These are phyloP conservation scores for Amanita jacksonii DNA, from an alignment of 768 basidiomycete species.

Conservation along the genomic window DNA sequence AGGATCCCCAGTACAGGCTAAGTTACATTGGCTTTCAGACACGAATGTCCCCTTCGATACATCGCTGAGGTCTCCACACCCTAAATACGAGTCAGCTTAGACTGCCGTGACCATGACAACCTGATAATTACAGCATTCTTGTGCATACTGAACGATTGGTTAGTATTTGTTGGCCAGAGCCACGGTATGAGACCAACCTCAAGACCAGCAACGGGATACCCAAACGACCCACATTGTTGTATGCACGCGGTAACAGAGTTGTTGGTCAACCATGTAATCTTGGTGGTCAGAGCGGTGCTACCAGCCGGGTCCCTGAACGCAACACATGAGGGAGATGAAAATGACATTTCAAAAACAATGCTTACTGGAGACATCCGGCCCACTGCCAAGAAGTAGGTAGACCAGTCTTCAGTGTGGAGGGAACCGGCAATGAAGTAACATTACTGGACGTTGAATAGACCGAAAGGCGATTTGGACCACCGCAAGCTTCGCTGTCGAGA, in stretches of 20 bases:
- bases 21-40: conserved; percentile 32
- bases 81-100: conserved; percentile 26
- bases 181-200: conserved; percentile 26
- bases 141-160: conserved; percentile 32
- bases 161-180: neutral
- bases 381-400: conserved; percentile 61
- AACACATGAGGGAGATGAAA: neutral
- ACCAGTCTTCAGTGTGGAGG: conserved; percentile 39
- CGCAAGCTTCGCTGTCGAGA: conserved; percentile 52
- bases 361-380: conserved; percentile 58
- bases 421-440: conserved; percentile 50
- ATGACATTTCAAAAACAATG: conserved; percentile 2
- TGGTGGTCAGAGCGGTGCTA: conserved; percentile 46
- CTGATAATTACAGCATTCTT: conserved; percentile 60
- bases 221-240: conserved; percentile 58
- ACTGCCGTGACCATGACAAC: neutral
- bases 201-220: conserved; percentile 61
- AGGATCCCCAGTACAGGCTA: conserved; percentile 63
- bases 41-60: conserved; percentile 34
- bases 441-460: conserved; percentile 48
- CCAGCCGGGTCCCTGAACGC: conserved; percentile 36
- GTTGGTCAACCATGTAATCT: conserved; percentile 48
- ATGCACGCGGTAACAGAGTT: conserved; percentile 60
- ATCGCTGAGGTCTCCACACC: conserved; percentile 61
- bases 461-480: conserved; percentile 63